phyloP scores from a whole-genome alignment of 306 rosid genomes.

The Citrullus mucosospermus region DNA sequence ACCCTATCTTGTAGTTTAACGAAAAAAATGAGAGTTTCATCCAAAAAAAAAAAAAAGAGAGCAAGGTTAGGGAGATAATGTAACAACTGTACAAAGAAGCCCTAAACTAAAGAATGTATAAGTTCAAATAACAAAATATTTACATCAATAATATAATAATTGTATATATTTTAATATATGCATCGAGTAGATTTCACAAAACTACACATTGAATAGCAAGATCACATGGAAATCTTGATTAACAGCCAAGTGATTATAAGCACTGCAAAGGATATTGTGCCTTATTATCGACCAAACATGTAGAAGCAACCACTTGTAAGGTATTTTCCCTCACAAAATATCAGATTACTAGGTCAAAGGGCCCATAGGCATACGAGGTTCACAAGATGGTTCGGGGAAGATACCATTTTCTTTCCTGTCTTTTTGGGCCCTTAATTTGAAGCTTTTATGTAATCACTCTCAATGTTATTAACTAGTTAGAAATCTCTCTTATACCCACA shows the following conservation, averaged over 20 bases:
- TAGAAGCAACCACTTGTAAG: background rate
- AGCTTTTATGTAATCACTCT: background rate
- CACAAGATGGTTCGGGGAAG: background rate
- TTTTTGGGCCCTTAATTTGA: background rate
- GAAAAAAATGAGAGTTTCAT: too few species aligned
- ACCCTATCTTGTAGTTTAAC: too few species aligned
- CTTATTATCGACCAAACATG: background rate
- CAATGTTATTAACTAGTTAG: background rate
- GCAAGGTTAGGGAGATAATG: too few species aligned
- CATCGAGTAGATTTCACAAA: background rate
- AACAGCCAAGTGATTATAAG: background rate
- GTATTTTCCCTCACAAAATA: background rate
- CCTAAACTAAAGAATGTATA: background rate
- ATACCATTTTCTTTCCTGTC: background rate
- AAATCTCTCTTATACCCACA: background rate
- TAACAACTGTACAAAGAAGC: too few species aligned
- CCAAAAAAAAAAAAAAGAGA: too few species aligned
- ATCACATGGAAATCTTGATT: background rate
- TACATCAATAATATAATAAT: background rate
- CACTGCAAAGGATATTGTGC: background rate
- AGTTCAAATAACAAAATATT: background rate
- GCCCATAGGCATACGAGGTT: background rate
- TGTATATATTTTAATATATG: too few species aligned
- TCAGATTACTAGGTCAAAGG: background rate
- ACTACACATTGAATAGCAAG: too few species aligned